Conservation (phyloP, 768 basidiomycete species). For the Podaxis rugospora region DNA sequence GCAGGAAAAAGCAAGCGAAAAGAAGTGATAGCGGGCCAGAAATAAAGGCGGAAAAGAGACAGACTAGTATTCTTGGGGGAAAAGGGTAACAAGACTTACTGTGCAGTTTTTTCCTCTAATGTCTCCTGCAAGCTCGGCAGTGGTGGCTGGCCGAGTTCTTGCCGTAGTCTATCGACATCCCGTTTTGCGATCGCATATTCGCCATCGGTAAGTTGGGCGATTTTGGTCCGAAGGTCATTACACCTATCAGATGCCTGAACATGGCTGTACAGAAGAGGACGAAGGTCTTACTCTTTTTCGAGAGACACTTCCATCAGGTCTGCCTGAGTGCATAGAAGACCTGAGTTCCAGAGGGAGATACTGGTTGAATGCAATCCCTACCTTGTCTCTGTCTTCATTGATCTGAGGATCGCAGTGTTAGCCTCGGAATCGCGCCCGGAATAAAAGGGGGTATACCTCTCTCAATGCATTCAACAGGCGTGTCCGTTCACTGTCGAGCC, state of each 20-base stretch:
- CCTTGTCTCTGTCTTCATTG: conserved; percentile 80
- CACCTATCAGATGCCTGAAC: conserved; percentile 39
- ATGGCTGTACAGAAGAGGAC: conserved; percentile 1
- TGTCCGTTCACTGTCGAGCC: conserved; percentile 74
- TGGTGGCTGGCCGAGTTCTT: conserved; percentile 72
- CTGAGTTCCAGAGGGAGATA: neutral
- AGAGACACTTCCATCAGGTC: conserved; percentile 67
- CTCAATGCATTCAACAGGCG: conserved; percentile 62
- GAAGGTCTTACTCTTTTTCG: conserved; percentile 55
- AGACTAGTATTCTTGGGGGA: neutral
- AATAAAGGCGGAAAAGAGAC: neutral
- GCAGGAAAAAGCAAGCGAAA: neutral
- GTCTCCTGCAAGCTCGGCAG: conserved; percentile 68
- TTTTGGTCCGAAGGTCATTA: conserved; percentile 61
- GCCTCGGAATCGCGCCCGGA: neutral
- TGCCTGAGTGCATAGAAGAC: conserved; percentile 33
- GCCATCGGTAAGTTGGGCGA: conserved; percentile 62
- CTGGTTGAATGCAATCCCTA: conserved; percentile 15
- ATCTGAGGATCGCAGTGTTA: conserved; percentile 37
- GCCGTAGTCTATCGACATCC: conserved; percentile 73
- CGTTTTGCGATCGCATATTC: conserved; percentile 72
- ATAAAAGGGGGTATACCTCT: conserved; percentile 43
- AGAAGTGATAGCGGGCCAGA: neutral
- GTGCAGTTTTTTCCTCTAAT: conserved; percentile 64
- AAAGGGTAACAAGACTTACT: conserved; percentile 29